These are phyloP conservation scores for Yamadazyma sp. DNA, from an alignment of 1,139 yeast species.

Conservation along the genomic window DNA sequence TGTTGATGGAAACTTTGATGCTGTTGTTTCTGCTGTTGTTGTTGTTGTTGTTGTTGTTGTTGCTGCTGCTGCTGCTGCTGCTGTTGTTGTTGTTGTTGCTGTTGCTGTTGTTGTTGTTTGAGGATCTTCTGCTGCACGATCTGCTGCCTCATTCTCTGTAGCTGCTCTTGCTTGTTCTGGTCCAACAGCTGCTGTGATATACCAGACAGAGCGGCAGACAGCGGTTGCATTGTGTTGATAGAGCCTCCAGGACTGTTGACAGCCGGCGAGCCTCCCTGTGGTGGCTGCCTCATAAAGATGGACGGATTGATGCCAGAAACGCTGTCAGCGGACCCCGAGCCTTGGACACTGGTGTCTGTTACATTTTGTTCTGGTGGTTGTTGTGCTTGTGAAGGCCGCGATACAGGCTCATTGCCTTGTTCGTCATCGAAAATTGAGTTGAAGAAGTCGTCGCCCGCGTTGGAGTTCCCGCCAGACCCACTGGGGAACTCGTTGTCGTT, in stretches of 20 bases:
- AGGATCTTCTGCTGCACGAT: constrained; percentile 42
- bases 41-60: constrained; percentile 4
- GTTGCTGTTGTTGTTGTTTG: constrained; percentile 21
- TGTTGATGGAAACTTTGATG: constrained; percentile 12
- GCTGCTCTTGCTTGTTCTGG: constrained; percentile 23
- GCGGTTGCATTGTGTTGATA: background rate
- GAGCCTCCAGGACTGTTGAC: background rate
- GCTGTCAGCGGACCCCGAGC: background rate
- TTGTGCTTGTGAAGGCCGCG: constrained; percentile 7
- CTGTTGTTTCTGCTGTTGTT: constrained; percentile 14
- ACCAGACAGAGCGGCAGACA: constrained; percentile 16
- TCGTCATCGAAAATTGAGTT: constrained; percentile 37
- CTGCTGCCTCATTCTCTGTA: constrained; percentile 39
- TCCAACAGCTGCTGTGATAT: constrained; percentile 12
- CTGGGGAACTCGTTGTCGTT: constrained; percentile 40
- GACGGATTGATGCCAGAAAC: constrained; percentile 22
- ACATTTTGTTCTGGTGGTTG: constrained; percentile 1
- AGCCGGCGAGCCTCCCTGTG: constrained; percentile 7
- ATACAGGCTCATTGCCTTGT: constrained; percentile 7
- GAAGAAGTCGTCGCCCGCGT: constrained; percentile 33
- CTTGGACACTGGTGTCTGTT: constrained; percentile 3
- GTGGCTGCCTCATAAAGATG: constrained; percentile 26
- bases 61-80: constrained; percentile 4
- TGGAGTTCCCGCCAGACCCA: constrained; percentile 7
- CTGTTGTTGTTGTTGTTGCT: constrained; percentile 7